A percentile compares a stretch with the other conserved stretches of the same genome.
Evolutionary conservation across 106 monocot species (phyloP).

Genomic region (Agapanthus africanus): DNA sequence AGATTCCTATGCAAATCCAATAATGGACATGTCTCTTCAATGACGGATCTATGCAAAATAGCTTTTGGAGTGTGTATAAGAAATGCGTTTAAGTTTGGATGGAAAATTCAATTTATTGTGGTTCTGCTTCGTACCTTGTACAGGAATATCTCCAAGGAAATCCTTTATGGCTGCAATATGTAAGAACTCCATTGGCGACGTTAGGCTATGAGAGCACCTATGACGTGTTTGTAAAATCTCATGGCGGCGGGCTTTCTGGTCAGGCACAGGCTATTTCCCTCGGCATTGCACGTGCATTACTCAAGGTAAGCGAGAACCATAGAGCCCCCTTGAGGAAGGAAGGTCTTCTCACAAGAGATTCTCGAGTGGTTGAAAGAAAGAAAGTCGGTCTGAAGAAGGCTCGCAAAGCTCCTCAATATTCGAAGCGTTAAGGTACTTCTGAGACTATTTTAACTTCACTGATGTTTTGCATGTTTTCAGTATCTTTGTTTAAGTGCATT

Average conservation of each 20-base stretch:
- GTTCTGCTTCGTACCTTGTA: background rate
- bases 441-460: background rate
- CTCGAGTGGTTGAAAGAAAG: slow-evolving; percentile 92
- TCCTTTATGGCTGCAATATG: slow-evolving; percentile 74
- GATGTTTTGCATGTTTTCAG: too few relatives aligned
- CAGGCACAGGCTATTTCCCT: slow-evolving; percentile 91
- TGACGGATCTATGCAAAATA: too few relatives aligned
- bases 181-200: slow-evolving; percentile 64
- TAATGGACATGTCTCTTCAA: too few relatives aligned
- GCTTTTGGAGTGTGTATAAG: too few relatives aligned
- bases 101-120: too few relatives aligned
- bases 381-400: slow-evolving; percentile 91
- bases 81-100: too few relatives aligned
- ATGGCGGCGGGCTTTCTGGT: slow-evolving; percentile 84
- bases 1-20: too few relatives aligned
- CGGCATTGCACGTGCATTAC: slow-evolving; percentile 79
- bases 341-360: slow-evolving; percentile 81
- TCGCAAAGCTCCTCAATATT: slow-evolving; percentile 77
- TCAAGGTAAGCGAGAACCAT: slow-evolving; percentile 83
- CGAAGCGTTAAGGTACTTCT: slow-evolving; percentile 58
- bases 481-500: too few relatives aligned
- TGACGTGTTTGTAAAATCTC: slow-evolving; percentile 87
- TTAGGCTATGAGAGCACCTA: slow-evolving; percentile 76
- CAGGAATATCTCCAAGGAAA: slow-evolving; percentile 95
- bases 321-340: slow-evolving; percentile 55